phyloP scores from a whole-genome alignment of 2,329 filamentous ascomycete genomes.

The Fusarium sp. region DNA sequence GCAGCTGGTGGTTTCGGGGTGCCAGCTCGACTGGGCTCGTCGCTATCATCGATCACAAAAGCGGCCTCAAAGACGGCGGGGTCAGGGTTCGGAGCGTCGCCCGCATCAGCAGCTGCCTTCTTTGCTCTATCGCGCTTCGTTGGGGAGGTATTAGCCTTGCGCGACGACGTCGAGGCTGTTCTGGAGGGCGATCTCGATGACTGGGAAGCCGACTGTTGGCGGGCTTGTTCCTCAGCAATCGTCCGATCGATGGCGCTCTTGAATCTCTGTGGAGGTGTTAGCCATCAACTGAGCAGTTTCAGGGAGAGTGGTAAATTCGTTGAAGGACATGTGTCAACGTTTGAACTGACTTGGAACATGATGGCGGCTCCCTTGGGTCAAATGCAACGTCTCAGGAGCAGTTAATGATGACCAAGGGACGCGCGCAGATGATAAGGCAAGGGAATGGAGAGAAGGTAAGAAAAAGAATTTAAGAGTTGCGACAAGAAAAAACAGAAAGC shows the following conservation, averaged over 20 bases:
- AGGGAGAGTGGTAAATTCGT: background rate
- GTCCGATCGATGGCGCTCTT: constrained; percentile 85
- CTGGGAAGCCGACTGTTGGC: constrained; percentile 66
- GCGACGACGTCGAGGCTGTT: constrained; percentile 50
- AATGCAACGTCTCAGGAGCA: constrained; percentile 24
- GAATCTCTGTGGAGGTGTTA: constrained; percentile 66
- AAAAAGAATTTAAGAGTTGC: background rate
- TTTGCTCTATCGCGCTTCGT: constrained; percentile 50
- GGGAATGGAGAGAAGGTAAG: background rate
- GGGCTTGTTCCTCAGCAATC: constrained; percentile 90
- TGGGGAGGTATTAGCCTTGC: constrained; percentile 51
- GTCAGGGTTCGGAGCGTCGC: constrained; percentile 68
- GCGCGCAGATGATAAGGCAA: constrained; percentile 10
- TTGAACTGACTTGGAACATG: constrained; percentile 47
- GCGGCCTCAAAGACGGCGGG: constrained; percentile 87
- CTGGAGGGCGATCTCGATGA: constrained; percentile 52
- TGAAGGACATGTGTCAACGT: background rate
- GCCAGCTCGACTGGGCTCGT: constrained; percentile 67
- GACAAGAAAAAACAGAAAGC: background rate
- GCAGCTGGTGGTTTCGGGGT: constrained; percentile 61
- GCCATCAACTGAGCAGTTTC: background rate
- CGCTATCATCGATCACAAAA: constrained; percentile 86
- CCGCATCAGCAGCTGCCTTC: constrained; percentile 49
- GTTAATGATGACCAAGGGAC: constrained; percentile 27
- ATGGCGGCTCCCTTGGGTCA: constrained; percentile 35